These are phyloP conservation scores for Paxillus ammoniavirescens DNA, from an alignment of 768 basidiomycete species.

Conservation along the genomic window DNA sequence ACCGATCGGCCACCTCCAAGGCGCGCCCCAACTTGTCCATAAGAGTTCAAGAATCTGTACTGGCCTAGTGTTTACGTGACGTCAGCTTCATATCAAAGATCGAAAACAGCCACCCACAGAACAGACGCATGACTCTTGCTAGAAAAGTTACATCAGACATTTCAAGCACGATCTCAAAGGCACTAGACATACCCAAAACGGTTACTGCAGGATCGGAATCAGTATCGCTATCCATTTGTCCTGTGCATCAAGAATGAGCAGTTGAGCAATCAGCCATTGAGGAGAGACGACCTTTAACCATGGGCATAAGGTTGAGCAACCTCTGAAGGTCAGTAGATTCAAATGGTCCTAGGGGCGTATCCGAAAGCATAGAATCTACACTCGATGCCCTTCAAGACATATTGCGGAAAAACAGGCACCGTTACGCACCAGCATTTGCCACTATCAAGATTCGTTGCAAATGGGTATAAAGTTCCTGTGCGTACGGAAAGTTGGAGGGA, in stretches of 20 bases:
- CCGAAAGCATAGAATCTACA: not conserved
- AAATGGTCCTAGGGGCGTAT: not conserved
- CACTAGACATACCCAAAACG: too few species aligned
- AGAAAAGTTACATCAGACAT: not conserved
- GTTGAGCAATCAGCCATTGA: too few species aligned
- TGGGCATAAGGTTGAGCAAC: not conserved
- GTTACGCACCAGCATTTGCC: not conserved
- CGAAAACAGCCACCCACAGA: not conserved
- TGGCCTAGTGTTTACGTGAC: conserved; percentile 13
- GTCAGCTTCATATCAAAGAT: not conserved
- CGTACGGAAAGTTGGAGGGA: not conserved
- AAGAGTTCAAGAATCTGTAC: conserved; percentile 33
- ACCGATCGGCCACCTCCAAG: conserved; percentile 27
- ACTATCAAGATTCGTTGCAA: not conserved
- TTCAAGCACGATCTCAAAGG: too few species aligned
- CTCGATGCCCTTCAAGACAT: not conserved
- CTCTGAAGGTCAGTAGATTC: not conserved
- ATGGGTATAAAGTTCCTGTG: not conserved
- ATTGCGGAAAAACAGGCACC: not conserved
- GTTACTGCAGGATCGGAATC: too few species aligned
- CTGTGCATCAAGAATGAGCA: too few species aligned
- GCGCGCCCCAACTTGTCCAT: conserved; percentile 37
- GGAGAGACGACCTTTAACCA: not conserved
- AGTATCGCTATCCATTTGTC: too few species aligned
- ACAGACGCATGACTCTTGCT: not conserved